A percentile compares a stretch with the other conserved stretches of the same genome.
Conservation (phyloP, 1,284 basidiomycete species). For the Moniliella sp. region DNA sequence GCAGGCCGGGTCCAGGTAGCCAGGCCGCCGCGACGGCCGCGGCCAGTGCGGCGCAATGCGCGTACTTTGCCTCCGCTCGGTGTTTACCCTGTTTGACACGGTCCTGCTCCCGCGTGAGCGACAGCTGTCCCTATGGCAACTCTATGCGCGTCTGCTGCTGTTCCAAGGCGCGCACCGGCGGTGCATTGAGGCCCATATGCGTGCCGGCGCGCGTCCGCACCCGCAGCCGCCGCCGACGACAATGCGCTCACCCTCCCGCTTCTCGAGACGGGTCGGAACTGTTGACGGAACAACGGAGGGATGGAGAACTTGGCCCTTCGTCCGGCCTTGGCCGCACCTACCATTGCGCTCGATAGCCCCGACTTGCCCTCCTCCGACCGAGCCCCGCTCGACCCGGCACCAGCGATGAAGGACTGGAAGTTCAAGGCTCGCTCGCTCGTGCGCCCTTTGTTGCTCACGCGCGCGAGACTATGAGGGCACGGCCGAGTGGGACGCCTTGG, state of each 20-base stretch:
- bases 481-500: conserved; percentile 54
- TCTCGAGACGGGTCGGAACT: no score
- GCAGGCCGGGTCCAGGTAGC: no score
- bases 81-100: conserved; percentile 50
- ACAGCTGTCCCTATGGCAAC: conserved; percentile 10
- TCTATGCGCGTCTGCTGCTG: conserved; percentile 16
- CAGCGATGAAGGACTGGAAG: conserved; percentile 46
- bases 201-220: conserved; percentile 9
- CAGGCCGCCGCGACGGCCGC: no score
- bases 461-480: conserved; percentile 57
- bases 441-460: conserved; percentile 58
- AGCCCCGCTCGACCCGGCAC: conserved; percentile 33
- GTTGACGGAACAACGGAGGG: no score
- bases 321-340: conserved; percentile 33
- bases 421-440: conserved; percentile 69
- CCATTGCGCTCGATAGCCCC: no score
- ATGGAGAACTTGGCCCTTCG: conserved; percentile 60
- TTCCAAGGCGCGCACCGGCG: conserved; percentile 11
- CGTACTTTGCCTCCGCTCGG: no score
- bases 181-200: conserved; percentile 11
- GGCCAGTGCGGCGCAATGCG: no score
- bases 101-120: conserved; percentile 54
- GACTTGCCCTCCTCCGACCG: no score
- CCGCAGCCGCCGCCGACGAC: conserved; percentile 4
- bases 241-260: no score